A percentile compares a stretch with the other conserved stretches of the same genome.
Evolutionary conservation across 176 grass and related monocot genomes (phyloP).

Genomic region (Echinochloa phyllopogon): DNA sequence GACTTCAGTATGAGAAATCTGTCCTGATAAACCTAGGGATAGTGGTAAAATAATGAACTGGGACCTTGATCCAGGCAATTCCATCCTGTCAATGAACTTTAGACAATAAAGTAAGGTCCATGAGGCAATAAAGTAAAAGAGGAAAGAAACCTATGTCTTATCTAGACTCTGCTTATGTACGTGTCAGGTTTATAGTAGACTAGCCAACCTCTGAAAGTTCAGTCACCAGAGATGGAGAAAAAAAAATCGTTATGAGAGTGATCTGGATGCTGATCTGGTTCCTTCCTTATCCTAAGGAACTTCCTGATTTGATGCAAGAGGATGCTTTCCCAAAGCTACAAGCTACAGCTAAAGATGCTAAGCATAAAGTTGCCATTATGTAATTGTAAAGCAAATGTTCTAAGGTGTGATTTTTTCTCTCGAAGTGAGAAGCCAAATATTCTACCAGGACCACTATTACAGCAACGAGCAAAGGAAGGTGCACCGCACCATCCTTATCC

Average conservation of each 20-base stretch:
- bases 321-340: slow-evolving; percentile 25
- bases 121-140: slow-evolving; percentile 5
- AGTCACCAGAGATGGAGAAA: slow-evolving; percentile 5
- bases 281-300: background rate
- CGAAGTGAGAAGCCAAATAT: slow-evolving; percentile 41
- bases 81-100: slow-evolving; percentile 38
- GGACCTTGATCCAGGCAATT: slow-evolving; percentile 39
- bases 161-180: slow-evolving; percentile 12
- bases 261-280: slow-evolving; percentile 31
- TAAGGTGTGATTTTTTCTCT: slow-evolving; percentile 30
- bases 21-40: slow-evolving; percentile 43
- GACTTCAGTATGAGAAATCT: slow-evolving; percentile 22
- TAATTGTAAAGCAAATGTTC: slow-evolving; percentile 36
- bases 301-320: slow-evolving; percentile 27
- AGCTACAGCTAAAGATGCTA: slow-evolving; percentile 47
- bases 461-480: slow-evolving; percentile 56
- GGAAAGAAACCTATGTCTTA: slow-evolving; percentile 23
- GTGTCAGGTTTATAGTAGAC: background rate
- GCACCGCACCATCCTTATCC: slow-evolving; percentile 54
- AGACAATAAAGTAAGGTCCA: slow-evolving; percentile 33
- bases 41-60: slow-evolving; percentile 42
- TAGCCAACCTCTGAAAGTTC: slow-evolving; percentile 20
- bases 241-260: slow-evolving; percentile 18
- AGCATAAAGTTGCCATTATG: slow-evolving; percentile 34
- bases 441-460: slow-evolving; percentile 46